Evolutionary conservation across 148 eudicot genomes (phyloP).

Genomic region (Persicaria tinctoria): DNA sequence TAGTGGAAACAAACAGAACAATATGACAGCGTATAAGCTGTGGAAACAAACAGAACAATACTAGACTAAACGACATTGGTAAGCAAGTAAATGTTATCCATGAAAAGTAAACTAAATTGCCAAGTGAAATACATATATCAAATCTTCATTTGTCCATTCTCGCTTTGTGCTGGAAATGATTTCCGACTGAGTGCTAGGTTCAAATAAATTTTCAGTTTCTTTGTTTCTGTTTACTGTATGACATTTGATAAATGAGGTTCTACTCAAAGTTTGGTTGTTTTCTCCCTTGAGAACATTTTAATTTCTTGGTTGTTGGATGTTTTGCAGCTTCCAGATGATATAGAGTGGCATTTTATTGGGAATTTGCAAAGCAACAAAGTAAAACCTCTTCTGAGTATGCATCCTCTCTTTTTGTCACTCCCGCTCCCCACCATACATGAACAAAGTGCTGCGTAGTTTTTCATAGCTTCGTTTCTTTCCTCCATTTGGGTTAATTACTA

Average conservation of each 20-base stretch:
- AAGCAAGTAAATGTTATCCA: no score
- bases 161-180: neutral
- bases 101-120: no score
- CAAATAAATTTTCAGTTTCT: neutral
- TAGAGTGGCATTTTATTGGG: constrained; percentile 98
- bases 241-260: neutral
- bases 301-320: constrained; percentile 15
- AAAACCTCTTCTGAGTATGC: constrained; percentile 81
- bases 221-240: neutral
- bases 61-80: no score
- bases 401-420: neutral
- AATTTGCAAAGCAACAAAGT: constrained; percentile 98
- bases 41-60: no score
- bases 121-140: no score
- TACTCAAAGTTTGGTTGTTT: neutral
- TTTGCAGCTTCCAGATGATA: constrained; percentile 89
- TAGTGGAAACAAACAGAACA: no score
- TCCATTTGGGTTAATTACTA: neutral
- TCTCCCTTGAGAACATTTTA: neutral
- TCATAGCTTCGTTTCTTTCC: neutral
- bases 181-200: neutral
- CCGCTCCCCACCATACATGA: neutral
- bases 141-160: neutral
- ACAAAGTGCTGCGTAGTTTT: neutral
- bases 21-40: no score